Percentiles rank a stretch among this genome's conserved stretches.
These are phyloP conservation scores for Ascochyta clinopodiicola DNA, from an alignment of 2,329 filamentous ascomycete species.

Conservation along the genomic window DNA sequence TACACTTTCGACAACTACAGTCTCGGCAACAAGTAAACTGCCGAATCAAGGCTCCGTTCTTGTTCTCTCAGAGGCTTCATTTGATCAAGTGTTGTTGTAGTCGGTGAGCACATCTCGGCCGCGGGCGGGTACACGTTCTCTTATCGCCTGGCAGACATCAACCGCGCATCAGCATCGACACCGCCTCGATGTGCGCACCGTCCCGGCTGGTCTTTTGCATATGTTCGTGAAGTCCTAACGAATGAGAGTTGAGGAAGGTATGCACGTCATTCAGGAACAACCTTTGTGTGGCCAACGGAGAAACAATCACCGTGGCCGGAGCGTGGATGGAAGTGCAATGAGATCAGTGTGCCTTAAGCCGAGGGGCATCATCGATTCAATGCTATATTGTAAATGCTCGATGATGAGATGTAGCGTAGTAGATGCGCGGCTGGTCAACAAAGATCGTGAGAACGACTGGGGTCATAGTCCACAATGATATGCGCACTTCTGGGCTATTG, in stretches of 20 bases:
- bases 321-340: conserved; percentile 3
- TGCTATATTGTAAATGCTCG: not conserved
- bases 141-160: conserved; percentile 4
- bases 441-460: no score
- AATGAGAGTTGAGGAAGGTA: not conserved
- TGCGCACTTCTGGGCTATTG: no score
- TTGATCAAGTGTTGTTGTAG: not conserved
- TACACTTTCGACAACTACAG: no score
- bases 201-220: not conserved
- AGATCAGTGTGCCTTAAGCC: conserved; percentile 7
- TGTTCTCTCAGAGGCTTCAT: not conserved
- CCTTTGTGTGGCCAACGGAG: not conserved
- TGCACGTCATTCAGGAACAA: conserved; percentile 2
- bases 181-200: not conserved
- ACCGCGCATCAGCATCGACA: conserved; percentile 10
- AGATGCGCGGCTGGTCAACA: not conserved
- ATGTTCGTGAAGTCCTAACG: not conserved
- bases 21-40: not conserved
- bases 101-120: conserved; percentile 10
- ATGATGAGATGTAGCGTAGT: not conserved
- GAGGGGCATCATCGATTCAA: not conserved
- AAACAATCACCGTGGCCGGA: not conserved
- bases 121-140: conserved; percentile 6
- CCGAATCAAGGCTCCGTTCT: not conserved
- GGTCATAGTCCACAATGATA: no score